phyloP scores from a whole-genome alignment of 805 yeast genomes.

The Cephaloascus fragrans region DNA sequence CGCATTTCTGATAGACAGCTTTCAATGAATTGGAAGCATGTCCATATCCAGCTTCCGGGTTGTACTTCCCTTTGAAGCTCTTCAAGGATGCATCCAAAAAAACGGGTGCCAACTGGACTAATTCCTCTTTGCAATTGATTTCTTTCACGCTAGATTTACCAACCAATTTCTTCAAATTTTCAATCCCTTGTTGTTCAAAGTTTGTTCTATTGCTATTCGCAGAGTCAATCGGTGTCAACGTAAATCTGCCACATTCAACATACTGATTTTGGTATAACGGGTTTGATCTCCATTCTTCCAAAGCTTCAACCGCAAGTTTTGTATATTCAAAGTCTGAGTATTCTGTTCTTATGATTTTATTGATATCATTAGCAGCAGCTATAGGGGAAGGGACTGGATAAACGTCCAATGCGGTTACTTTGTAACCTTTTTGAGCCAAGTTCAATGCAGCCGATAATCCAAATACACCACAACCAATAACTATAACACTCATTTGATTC shows the following conservation, averaged over 20 bases:
- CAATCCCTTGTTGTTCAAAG: slow-evolving; percentile 26
- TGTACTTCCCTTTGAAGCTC: slow-evolving; percentile 10
- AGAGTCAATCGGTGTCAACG: slow-evolving; percentile 18
- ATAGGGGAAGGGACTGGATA: slow-evolving; percentile 31
- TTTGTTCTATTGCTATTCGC: slow-evolving; percentile 19
- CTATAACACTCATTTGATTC: not conserved
- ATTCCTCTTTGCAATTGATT: slow-evolving; percentile 16
- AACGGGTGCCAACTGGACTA: slow-evolving; percentile 12
- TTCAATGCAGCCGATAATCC: slow-evolving; percentile 35
- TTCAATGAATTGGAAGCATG: slow-evolving; percentile 27
- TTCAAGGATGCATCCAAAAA: slow-evolving; percentile 10
- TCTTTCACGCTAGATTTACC: slow-evolving; percentile 15
- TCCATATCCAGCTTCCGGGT: slow-evolving; percentile 32
- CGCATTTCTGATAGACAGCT: slow-evolving; percentile 17
- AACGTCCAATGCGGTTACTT: slow-evolving; percentile 27
- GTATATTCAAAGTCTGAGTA: slow-evolving; percentile 33
- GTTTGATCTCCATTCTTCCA: slow-evolving; percentile 24
- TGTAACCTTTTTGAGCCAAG: slow-evolving; percentile 16
- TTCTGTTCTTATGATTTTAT: slow-evolving; percentile 39
- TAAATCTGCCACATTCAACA: slow-evolving; percentile 30
- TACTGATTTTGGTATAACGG: slow-evolving; percentile 20
- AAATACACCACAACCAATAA: slow-evolving; percentile 32
- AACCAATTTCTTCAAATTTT: slow-evolving; percentile 16
- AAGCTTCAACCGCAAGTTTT: slow-evolving; percentile 33
- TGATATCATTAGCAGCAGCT: slow-evolving; percentile 39